Evolutionary conservation across 2,329 filamentous ascomycete species (phyloP), one percentile per base, ranked within the genome.

Genomic region (Ophiocordyceps camponoti-rufipedis): DNA sequence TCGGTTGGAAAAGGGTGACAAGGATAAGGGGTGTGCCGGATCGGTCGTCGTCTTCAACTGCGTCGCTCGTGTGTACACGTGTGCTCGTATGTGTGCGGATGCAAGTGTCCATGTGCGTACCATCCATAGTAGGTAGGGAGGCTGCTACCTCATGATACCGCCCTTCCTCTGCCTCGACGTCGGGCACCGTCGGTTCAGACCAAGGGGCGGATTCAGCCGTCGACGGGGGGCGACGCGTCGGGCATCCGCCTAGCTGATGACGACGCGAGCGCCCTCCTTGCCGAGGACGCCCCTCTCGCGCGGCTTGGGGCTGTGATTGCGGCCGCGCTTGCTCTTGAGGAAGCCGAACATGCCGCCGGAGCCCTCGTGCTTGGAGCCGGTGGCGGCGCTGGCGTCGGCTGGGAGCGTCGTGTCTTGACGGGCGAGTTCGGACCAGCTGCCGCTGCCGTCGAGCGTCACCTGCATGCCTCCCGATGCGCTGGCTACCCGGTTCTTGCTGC

Each of bases 221-320:
- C 35, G 16, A 9, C 5, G 19, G 19, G 18, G 40, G n/a, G 14
- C 19, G n/a, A 5, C 12, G 19, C 19, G 19, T 12, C 10, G 10
- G 11, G 29, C 29, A 29, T 16, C 28, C 32, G 28, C 23, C 50
- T 68, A 83, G 54, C 76, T 80, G 57, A 89, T 82, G 47, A 89
- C 75, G 51, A 86, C 80, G 58, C 91, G 74, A 11, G 91, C 88
- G 14, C 91, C 91, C 60, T 96, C 88, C 59, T 96, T 96, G 47
- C 91, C 91, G 48, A 98, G 59, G 8, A 98, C 88, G 48, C 91
- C 91, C 46, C 86, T 76, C 65, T 96, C 88, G 61, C 86, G 89
- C 28, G 88, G 88, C 66, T 94, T 95, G 1, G 91, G 91, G 59
- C 87, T 95, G 62, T 87, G 80, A 46, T 87, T 86, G 50, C 88